Base-by-base conservation (phyloP, 2,329 filamentous ascomycete genomes). In the Fusarium nygamai region DNA sequence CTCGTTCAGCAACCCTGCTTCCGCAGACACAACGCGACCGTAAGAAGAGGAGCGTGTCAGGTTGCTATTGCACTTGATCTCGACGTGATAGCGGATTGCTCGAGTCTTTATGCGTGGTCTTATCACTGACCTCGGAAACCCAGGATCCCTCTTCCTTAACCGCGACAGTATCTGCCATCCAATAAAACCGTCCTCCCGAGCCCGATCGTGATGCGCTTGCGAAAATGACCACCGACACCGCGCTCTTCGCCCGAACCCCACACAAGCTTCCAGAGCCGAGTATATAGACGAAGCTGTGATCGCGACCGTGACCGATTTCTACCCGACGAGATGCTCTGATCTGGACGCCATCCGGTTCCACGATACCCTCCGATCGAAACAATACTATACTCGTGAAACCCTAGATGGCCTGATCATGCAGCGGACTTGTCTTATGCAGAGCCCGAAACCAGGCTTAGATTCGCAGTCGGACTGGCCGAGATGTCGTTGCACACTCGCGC, bases 101-200 rank as follows among this genome's bases (percentile, higher is more conserved):
- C 6, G n/a, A 5, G 19, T 19, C 10, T 36, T 29, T 27, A 6
- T 33, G 33, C 22, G 17, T 20, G 14, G 4, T 3, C 19, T n/a
- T 9, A 12, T 7, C 8, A 7, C 54, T 58, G 31, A 36, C 16
- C 0, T n/a, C 7, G 1, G 14, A 22, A 11, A 8, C 5, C 4
- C 4, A 29, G 17, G 22, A 20, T 12, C 2, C 8, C 16, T 20
- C 12, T 4, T 20, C 20, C 9, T 22, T 22, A 9, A 3, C 6
- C 6, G 3, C 16, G 20, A 11, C 16, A 19, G 9, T n/a, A 12
- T 34, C 11, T n/a, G 20, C 8, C 8, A 5, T 17, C 36, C 8
- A 19, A 13, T 16, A 4, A 36, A 20, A n/a, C 20, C 41, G 19
- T 9, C 33, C 8, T 50, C 16, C 34, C 24, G 2, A 59, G 13